Conservation (phyloP, 2,329 filamentous ascomycete species). For the Alternaria solani region DNA sequence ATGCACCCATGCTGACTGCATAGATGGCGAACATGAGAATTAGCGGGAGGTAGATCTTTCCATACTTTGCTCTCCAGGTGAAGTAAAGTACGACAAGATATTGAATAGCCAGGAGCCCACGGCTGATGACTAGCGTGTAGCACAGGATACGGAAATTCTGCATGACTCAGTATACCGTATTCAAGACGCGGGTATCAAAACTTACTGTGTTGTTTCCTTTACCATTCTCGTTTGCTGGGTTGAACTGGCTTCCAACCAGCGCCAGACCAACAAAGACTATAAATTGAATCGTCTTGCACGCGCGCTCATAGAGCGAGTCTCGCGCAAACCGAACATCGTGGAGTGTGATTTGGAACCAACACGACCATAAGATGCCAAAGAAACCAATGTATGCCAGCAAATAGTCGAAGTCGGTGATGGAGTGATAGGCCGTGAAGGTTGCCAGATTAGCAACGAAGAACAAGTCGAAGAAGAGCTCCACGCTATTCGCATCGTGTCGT, state of each 20-base stretch:
- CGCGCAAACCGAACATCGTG: slow-evolving; percentile 53
- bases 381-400: slow-evolving; percentile 50
- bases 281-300: slow-evolving; percentile 50
- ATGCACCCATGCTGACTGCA: slow-evolving; percentile 32
- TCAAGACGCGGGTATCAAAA: neutral
- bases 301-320: slow-evolving; percentile 49
- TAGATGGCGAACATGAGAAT: slow-evolving; percentile 44
- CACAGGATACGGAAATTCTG: slow-evolving; percentile 49
- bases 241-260: slow-evolving; percentile 48
- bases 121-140: slow-evolving; percentile 46
- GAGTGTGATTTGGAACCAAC: slow-evolving; percentile 51
- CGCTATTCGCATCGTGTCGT: slow-evolving; percentile 50
- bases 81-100: slow-evolving; percentile 47
- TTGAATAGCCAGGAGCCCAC: slow-evolving; percentile 43
- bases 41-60: slow-evolving; percentile 46
- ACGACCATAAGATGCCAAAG: slow-evolving; percentile 50
- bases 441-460: slow-evolving; percentile 49
- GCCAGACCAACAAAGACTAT: slow-evolving; percentile 50
- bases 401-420: slow-evolving; percentile 45
- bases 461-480: slow-evolving; percentile 50
- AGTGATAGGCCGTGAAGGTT: slow-evolving; percentile 52
- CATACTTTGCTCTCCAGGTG: slow-evolving; percentile 37
- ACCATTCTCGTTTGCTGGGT: slow-evolving; percentile 34
- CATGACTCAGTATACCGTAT: slow-evolving; percentile 8
- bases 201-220: slow-evolving; percentile 41